Base-by-base conservation (phyloP, 352 stramenopile species). In the Globisporangium paddicum region DNA sequence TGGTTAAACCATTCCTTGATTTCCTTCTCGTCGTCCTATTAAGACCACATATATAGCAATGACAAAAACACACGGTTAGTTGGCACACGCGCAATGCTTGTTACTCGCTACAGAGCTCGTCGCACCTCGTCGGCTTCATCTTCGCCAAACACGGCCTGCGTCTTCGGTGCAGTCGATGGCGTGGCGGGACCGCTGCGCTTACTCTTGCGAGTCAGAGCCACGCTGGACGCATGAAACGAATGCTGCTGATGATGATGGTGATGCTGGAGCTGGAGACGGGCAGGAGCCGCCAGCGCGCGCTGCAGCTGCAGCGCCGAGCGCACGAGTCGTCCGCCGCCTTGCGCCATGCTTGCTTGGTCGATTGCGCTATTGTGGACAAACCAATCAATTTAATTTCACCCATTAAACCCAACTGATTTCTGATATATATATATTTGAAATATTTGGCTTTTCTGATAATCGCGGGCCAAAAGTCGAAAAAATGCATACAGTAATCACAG, bases 1-100 rank as follows among this genome's bases (percentile, higher is more conserved):
- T 82, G 62, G 26, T 75, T 53, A 30, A 73, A 72, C 76, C 76
- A 86, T 54, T 76, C 64, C 30, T 57, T 44, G 44, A 86, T 69
- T 38, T 83, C 76, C 40, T 75, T 59, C 23, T 78, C 66, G 0
- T 76, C 64, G 19, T 62, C 60, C 73, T 86, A 30, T n/a, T n/a
- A n/a, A n/a, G n/a, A 19, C 9, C 60, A 19, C 18, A 37, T 2
- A 32, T 16, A 30, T 48, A 9, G 18, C 9, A 38, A 10, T 7
- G 6, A 6, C 28, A 26, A n/a, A n/a, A n/a, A 0, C 4, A 21
- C 46, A 26, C 46, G 26, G 5, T 53, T 9, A 38, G 46, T 18
- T 19, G 3, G 1, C 19, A 18, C 16, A 26, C 19, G 18, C 7
- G 14, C 16, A 21, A 5, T 8, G 16, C 3, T 13, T 8, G 2